phyloP scores from a whole-genome alignment of 345 rosid species.

The Kernera saxatilis region DNA sequence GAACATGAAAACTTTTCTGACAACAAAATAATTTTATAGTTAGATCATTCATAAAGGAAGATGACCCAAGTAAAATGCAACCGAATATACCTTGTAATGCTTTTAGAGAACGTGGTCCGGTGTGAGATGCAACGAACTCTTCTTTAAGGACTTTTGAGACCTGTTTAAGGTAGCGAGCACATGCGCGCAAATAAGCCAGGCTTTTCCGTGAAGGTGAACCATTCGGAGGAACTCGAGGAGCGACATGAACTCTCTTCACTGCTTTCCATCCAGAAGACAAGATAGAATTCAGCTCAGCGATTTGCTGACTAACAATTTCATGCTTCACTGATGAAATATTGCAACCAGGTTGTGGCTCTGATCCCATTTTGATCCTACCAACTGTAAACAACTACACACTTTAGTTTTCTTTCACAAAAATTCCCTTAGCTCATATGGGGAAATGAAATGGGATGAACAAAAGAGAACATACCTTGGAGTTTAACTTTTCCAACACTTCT shows the following conservation, averaged over 20 bases:
- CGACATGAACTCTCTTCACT: slow-evolving; percentile 43
- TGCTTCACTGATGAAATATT: slow-evolving; percentile 46
- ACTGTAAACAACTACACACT: slow-evolving; percentile 40
- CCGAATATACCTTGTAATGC: slow-evolving; percentile 49
- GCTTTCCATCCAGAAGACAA: slow-evolving; percentile 62
- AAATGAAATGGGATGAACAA: neutral
- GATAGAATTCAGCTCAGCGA: slow-evolving; percentile 46
- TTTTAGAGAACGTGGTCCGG: slow-evolving; percentile 50
- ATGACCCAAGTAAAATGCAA: neutral
- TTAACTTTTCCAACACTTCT: slow-evolving; percentile 69
- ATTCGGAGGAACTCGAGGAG: slow-evolving; percentile 41
- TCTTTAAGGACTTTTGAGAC: slow-evolving; percentile 57
- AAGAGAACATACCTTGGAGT: slow-evolving; percentile 57
- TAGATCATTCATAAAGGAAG: neutral
- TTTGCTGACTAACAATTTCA: slow-evolving; percentile 41
- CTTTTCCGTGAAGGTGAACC: slow-evolving; percentile 66
- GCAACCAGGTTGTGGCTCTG: slow-evolving; percentile 64
- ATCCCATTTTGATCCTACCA: slow-evolving; percentile 67
- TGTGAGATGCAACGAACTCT: slow-evolving; percentile 47
- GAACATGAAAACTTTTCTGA: slow-evolving; percentile 66
- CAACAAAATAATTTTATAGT: neutral
- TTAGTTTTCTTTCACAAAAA: neutral
- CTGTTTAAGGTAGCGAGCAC: slow-evolving; percentile 67
- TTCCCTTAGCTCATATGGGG: neutral
- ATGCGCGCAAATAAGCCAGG: slow-evolving; percentile 62